Evolutionary conservation across 139 green algal genomes (phyloP).

Genomic region (Edaphochlamys debaryana): DNA sequence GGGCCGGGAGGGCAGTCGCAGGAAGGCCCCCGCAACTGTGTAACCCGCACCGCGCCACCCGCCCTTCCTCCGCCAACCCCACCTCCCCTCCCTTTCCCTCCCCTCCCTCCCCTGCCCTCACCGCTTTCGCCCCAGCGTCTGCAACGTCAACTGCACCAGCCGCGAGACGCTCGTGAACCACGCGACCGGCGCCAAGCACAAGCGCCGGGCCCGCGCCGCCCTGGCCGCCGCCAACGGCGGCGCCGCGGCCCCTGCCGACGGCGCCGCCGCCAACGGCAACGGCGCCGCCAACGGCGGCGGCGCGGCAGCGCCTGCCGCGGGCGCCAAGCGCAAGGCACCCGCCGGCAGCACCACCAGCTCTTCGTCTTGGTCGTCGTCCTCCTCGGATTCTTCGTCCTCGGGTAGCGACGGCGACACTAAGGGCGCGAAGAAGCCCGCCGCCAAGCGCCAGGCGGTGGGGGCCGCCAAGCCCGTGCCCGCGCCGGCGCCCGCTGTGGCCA

Average conservation of each 20-base stretch:
- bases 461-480: neutral
- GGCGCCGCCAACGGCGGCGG: neutral
- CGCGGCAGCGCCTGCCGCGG: neutral
- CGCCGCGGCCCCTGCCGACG: neutral
- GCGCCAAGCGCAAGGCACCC: conserved; percentile 1
- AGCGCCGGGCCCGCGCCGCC: conserved; percentile 61
- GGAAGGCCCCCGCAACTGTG: too few species aligned
- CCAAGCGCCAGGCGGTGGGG: conserved; percentile 18
- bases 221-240: conserved; percentile 46
- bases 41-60: too few species aligned
- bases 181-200: conserved; percentile 88
- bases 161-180: conserved; percentile 86
- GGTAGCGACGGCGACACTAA: neutral
- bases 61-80: too few species aligned
- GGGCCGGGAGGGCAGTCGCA: too few species aligned
- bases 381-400: neutral
- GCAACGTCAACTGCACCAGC: conserved; percentile 91
- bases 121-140: too few species aligned
- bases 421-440: neutral
- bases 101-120: too few species aligned
- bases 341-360: conserved; percentile 18
- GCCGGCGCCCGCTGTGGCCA: neutral
- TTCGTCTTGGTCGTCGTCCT: neutral
- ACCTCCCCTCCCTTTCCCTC: too few species aligned
- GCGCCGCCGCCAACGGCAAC: neutral